These are phyloP conservation scores for Pseudohyphozyma bogoriensis DNA, from an alignment of 768 basidiomycete species.

Conservation along the genomic window DNA sequence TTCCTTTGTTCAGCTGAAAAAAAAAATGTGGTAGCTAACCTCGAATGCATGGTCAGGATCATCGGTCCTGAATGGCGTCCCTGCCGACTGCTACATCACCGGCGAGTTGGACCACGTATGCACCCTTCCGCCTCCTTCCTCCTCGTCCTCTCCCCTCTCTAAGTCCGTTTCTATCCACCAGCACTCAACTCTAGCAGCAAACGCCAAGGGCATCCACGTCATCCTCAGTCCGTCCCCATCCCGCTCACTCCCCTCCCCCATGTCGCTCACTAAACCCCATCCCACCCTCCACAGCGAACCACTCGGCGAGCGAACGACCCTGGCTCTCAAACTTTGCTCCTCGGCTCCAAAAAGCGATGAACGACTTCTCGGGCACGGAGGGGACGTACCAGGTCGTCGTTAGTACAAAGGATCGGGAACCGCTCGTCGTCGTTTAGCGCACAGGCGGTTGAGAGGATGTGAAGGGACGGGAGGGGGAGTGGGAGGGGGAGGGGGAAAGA, in stretches of 20 bases:
- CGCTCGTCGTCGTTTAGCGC: slow-evolving; percentile 51
- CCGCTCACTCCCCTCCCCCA: neutral
- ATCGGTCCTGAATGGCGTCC: slow-evolving; percentile 52
- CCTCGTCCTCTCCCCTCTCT: neutral
- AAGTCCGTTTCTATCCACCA: slow-evolving; percentile 34
- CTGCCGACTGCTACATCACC: slow-evolving; percentile 81
- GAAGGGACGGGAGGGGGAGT: no score
- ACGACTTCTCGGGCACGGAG: slow-evolving; percentile 34
- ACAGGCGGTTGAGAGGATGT: no score
- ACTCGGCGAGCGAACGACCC: slow-evolving; percentile 90
- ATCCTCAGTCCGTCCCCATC: slow-evolving; percentile 45
- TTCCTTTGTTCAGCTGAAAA: no score
- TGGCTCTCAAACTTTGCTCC: slow-evolving; percentile 49
- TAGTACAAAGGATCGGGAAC: slow-evolving; percentile 64
- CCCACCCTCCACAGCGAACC: slow-evolving; percentile 36
- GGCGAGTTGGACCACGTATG: slow-evolving; percentile 83
- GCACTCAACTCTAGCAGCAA: slow-evolving; percentile 78
- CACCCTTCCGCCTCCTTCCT: slow-evolving; percentile 8
- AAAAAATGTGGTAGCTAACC: neutral
- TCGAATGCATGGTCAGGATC: slow-evolving; percentile 27
- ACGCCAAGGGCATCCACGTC: slow-evolving; percentile 65
- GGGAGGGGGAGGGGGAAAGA: no score
- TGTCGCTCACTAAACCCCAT: neutral
- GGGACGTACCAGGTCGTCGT: slow-evolving; percentile 51
- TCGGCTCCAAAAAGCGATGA: slow-evolving; percentile 8